Base-by-base conservation (phyloP, 345 rosid genomes). In the Populus tremula region DNA sequence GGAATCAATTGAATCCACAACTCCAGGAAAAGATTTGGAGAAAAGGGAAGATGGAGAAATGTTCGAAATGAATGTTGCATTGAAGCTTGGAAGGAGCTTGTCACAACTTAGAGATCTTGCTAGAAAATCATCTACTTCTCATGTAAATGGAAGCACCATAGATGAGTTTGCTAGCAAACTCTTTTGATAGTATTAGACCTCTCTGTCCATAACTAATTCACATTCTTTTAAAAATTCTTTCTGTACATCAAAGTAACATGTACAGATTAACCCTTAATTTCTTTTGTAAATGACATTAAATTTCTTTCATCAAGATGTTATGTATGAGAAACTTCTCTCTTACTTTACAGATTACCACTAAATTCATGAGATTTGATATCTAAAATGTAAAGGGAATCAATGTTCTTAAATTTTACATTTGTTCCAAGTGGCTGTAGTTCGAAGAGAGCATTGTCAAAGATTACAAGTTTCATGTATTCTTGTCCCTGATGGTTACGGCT, bases 121-220 rank as follows among this genome's bases (percentile, higher is more conserved):
- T 1, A 63, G 36, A 16, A 84, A 75, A 72, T 78, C 90, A 1
- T 56, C 71, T 5, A 23, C 31, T 18, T 78, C 82, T 61, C 31
- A 68, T 10, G 0, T 62, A 29, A 25, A 79, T 8, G 84, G 83
- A 43, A 36, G 25, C 5, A 53, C 75, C 45, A 2, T 81, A 5
- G 81, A 85, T 33, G 90, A 87, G 69, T 87, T 85, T 45, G 90
- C 80, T 4, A 85, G 90, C 84, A 87, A 87, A 45, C 88, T 87
- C 7, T 77, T 85, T 35, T 87, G 75, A 86, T 29, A 13, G 16
- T 23, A 9, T 9, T 25, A 21, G 21, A 25, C 38, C 4, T 29
- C 16, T 11, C 50, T 68, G 47, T 66, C 47, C 71, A 76, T 54
- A 67, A 35, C 23, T 12, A 41, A 61, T 20, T 43, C 36, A 38